A percentile compares a stretch with the other conserved stretches of the same genome.
Conservation (phyloP, 2,329 filamentous ascomycete species). For the Dactylellina drechsleri region DNA sequence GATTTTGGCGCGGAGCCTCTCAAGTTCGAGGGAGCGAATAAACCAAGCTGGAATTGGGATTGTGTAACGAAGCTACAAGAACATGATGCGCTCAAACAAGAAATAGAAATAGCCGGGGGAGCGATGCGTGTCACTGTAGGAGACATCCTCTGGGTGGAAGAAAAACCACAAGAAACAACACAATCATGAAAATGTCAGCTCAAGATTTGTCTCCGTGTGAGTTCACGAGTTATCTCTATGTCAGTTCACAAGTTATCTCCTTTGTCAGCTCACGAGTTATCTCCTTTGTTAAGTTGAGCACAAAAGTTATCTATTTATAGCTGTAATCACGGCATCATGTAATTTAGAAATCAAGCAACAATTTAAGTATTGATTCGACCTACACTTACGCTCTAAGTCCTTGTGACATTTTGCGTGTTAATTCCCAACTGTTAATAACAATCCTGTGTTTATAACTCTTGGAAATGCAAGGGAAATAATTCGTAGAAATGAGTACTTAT, state of each 20-base stretch:
- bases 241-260: background rate
- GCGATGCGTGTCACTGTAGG: too few relatives aligned
- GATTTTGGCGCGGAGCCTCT: too few relatives aligned
- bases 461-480: too few relatives aligned
- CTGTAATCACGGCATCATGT: background rate
- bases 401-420: background rate
- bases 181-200: background rate
- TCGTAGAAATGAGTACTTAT: too few relatives aligned
- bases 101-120: background rate
- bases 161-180: background rate
- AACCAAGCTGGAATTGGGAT: too few relatives aligned
- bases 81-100: background rate
- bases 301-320: background rate
- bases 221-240: background rate
- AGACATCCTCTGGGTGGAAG: background rate
- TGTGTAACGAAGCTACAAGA: too few relatives aligned
- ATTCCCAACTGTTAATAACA: too few relatives aligned
- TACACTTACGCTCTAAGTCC: background rate
- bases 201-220: background rate
- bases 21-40: too few relatives aligned
- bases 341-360: background rate
- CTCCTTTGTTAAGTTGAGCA: background rate
- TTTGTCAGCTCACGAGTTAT: background rate
- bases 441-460: too few relatives aligned
- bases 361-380: background rate